A percentile compares a stretch with the other conserved stretches of the same genome.
These are phyloP conservation scores for Pezicula rhizophila DNA, from an alignment of 2,329 filamentous ascomycete genomes.

Conservation along the genomic window DNA sequence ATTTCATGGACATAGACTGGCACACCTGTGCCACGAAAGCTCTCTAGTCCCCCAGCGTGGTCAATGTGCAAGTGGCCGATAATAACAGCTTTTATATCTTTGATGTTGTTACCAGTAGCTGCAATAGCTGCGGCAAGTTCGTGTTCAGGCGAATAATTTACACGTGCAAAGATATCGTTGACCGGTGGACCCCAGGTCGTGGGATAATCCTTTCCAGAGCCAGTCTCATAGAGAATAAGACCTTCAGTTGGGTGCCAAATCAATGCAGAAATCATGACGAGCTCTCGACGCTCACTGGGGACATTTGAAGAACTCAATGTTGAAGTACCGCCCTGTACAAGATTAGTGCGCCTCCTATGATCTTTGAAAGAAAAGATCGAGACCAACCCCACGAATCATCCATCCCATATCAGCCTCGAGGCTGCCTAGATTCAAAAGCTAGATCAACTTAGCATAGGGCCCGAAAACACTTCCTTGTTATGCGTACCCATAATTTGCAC, in stretches of 20 bases:
- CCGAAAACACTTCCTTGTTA: no score
- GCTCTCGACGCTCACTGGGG: not conserved
- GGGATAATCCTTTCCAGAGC: slow-evolving; percentile 5
- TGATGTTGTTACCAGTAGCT: slow-evolving; percentile 32
- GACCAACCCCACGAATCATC: not conserved
- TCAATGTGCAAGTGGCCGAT: slow-evolving; percentile 39
- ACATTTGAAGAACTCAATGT: not conserved
- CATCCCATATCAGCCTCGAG: slow-evolving; percentile 2
- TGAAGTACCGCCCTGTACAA: not conserved
- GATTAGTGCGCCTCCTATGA: not conserved
- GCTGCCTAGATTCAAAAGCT: slow-evolving; percentile 3
- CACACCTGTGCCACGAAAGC: slow-evolving; percentile 32
- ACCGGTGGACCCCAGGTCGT: slow-evolving; percentile 25
- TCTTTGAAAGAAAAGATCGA: not conserved
- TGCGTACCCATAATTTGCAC: no score
- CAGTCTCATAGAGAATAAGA: slow-evolving; percentile 2
- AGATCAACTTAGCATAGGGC: not conserved
- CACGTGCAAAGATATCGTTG: slow-evolving; percentile 32
- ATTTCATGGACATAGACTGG: slow-evolving; percentile 38
- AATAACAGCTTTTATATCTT: slow-evolving; percentile 36
- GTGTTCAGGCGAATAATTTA: slow-evolving; percentile 26
- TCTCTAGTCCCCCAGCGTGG: slow-evolving; percentile 37
- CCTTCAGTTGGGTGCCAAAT: slow-evolving; percentile 5
- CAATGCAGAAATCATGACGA: slow-evolving; percentile 3
- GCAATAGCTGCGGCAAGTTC: slow-evolving; percentile 31